phyloP scores from a whole-genome alignment of 345 rosid species.

The Trapa incisa region DNA sequence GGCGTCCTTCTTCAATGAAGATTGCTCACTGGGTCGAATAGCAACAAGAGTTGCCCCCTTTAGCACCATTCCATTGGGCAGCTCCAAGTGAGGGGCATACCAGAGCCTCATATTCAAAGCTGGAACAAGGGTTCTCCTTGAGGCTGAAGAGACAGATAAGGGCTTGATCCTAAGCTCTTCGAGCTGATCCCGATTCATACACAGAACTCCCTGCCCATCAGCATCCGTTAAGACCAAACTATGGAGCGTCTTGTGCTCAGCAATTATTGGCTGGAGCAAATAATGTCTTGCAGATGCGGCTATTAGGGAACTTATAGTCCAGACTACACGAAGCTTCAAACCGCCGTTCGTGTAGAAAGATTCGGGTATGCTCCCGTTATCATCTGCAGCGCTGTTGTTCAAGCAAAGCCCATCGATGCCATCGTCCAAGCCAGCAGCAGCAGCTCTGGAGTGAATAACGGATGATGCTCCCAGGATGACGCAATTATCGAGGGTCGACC shows the following conservation, averaged over 20 bases:
- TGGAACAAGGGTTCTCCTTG: constrained; percentile 90
- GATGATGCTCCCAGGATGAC: constrained; percentile 88
- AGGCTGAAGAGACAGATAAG: constrained; percentile 75
- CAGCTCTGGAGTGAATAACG: constrained; percentile 17
- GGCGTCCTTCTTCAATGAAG: constrained; percentile 44
- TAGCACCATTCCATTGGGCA: constrained; percentile 71
- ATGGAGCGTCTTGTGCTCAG: constrained; percentile 75
- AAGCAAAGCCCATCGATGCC: constrained; percentile 18
- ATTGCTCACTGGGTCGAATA: constrained; percentile 71
- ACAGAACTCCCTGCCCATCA: constrained; percentile 77
- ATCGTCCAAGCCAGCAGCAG: constrained; percentile 12
- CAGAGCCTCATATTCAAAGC: constrained; percentile 90
- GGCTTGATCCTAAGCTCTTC: constrained; percentile 93
- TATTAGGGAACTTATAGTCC: constrained; percentile 91
- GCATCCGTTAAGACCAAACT: constrained; percentile 21
- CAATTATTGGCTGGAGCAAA: constrained; percentile 73
- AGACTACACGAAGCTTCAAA: constrained; percentile 78
- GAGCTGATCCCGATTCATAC: constrained; percentile 83
- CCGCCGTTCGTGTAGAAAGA: constrained; percentile 93
- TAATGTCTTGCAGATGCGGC: constrained; percentile 94
- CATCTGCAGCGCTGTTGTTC: constrained; percentile 26
- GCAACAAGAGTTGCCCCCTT: constrained; percentile 94
- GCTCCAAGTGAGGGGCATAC: constrained; percentile 79
- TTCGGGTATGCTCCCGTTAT: constrained; percentile 84
- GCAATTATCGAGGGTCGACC: constrained; percentile 80